These are phyloP conservation scores for Bruguiera hainesii DNA, from an alignment of 441 rosid species.

Conservation along the genomic window DNA sequence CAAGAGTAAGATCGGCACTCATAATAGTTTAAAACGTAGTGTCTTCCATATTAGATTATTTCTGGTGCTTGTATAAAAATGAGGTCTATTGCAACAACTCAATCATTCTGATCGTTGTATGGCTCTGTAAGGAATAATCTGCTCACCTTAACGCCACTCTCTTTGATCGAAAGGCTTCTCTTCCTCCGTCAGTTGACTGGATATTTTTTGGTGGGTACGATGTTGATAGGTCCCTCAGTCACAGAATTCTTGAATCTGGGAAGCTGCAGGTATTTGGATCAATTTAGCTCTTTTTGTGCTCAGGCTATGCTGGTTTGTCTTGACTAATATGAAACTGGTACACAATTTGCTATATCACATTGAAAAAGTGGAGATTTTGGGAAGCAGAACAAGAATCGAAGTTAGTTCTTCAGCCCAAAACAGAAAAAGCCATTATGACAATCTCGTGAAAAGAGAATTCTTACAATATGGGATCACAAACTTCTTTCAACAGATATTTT, in stretches of 20 bases:
- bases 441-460: no score
- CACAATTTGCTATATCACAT: not conserved
- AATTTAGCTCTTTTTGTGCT: not conserved
- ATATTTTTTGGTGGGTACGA: constrained; percentile 45
- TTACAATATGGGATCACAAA: no score
- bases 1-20: not conserved
- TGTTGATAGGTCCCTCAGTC: constrained; percentile 44
- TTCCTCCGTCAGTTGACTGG: not conserved
- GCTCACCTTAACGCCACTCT: not conserved
- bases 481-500: constrained; percentile 11
- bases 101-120: not conserved
- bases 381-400: no score
- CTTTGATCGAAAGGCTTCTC: not conserved
- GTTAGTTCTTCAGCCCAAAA: no score
- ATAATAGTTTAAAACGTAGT: not conserved
- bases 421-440: no score
- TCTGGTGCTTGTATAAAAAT: no score
- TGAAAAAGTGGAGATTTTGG: no score
- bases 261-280: constrained; percentile 43
- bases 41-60: not conserved
- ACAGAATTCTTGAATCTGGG: constrained; percentile 51
- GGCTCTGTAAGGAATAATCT: not conserved
- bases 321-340: not conserved
- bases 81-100: no score
- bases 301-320: not conserved